Evolutionary conservation across 768 basidiomycete species (phyloP), one percentile per base, ranked within the genome.

Genomic region (Amanita jacksonii): DNA sequence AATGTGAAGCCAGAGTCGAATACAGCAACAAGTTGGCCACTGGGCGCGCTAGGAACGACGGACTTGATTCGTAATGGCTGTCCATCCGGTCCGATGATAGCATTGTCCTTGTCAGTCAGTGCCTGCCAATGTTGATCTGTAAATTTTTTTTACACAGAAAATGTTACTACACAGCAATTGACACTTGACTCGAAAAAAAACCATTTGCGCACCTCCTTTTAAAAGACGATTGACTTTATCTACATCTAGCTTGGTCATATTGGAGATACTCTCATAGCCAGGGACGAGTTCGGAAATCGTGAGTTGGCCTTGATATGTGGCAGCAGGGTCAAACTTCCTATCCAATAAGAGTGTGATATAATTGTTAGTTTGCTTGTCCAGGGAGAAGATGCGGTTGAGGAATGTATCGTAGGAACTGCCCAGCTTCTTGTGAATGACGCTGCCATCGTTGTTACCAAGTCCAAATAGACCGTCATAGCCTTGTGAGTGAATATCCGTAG

Each of bases 61-160:
- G 84, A 84, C 10, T 73, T 61, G 43, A 77, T 61, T 18, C 64
- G 49, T 47, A 89, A 79, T 8, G 73, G 59, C 18, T 73, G 63
- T 18, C 85, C 84, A 53, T 87, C 85, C 0, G 86, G 86, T 5
- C 86, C 86, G 50, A 83, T 79, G 37, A 89, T 74, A 19, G 81
- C 84, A 35, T 65, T 61, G 43, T 73, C 54, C 25, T 45, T 45
- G 62, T 88, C 83, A 0, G 81, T 79, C 43, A 80, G 59, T 9
- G 77, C 68, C 53, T 86, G 84, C 85, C 85, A 89, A 59, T 89
- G 86, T 62, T 88, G 86, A 53, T 86, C 81, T 56, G 52, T 43
- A 38, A n/a, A n/a, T n/a, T n/a, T n/a, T n/a, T n/a, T n/a, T n/a
- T n/a, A n/a, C n/a, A n/a, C n/a, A n/a, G n/a, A n/a, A n/a, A n/a